Conservation (phyloP, 345 rosid genomes). For the Citrus sp. region DNA sequence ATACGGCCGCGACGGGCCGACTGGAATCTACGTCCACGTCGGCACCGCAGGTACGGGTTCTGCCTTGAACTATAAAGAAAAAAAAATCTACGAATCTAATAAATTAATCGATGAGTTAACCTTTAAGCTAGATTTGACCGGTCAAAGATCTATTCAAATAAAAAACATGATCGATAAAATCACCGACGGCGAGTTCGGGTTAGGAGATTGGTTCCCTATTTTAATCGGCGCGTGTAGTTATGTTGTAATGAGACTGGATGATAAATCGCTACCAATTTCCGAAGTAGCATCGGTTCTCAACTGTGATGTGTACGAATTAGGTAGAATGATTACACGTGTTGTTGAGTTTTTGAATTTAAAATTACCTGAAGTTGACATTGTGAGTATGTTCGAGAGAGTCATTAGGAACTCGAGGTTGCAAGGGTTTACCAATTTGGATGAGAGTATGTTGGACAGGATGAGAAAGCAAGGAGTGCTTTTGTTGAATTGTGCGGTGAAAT, state of each 20-base stretch:
- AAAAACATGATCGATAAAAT: slow-evolving; percentile 38
- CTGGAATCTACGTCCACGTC: slow-evolving; percentile 49
- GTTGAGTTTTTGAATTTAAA: slow-evolving; percentile 47
- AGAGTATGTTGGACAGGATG: slow-evolving; percentile 41
- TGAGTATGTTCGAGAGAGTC: slow-evolving; percentile 42
- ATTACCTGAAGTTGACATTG: slow-evolving; percentile 55
- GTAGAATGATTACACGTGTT: slow-evolving; percentile 65
- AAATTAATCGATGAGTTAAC: slow-evolving; percentile 37
- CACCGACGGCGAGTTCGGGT: slow-evolving; percentile 64
- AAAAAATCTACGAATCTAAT: slow-evolving; percentile 57
- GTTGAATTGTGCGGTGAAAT: slow-evolving; percentile 68
- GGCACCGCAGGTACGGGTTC: slow-evolving; percentile 66
- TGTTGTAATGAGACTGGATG: slow-evolving; percentile 45
- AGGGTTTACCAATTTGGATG: slow-evolving; percentile 30
- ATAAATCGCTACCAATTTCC: slow-evolving; percentile 44
- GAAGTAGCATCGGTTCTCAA: slow-evolving; percentile 42
- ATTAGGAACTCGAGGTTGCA: slow-evolving; percentile 28
- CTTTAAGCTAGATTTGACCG: slow-evolving; percentile 27
- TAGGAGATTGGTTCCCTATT: slow-evolving; percentile 63
- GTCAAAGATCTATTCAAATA: slow-evolving; percentile 23
- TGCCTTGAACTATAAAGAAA: slow-evolving; percentile 44
- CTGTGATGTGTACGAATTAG: slow-evolving; percentile 61
- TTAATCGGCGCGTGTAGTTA: slow-evolving; percentile 73
- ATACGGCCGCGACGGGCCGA: slow-evolving; percentile 44
- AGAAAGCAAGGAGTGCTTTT: slow-evolving; percentile 65